Conservation (phyloP, 345 rosid genomes). For the Salix caprea region DNA sequence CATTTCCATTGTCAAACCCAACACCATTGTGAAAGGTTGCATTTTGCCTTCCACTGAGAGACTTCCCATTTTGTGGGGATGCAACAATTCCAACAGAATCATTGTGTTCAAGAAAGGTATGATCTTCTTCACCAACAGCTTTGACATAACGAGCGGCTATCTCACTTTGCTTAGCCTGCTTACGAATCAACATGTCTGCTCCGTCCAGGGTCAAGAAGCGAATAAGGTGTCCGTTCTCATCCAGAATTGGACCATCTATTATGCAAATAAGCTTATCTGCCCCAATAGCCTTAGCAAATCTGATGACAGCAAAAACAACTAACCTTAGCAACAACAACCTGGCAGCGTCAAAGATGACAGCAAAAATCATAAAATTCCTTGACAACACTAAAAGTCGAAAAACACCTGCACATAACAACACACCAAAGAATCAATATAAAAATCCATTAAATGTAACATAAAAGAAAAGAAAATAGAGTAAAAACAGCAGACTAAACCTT, state of each 20-base stretch:
- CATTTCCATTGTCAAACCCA: constrained; percentile 83
- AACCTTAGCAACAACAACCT: no score
- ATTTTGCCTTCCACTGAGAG: constrained; percentile 29
- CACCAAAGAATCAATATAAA: no score
- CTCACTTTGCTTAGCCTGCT: constrained; percentile 85
- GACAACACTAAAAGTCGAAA: no score
- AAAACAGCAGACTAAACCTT: no score
- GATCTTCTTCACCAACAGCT: constrained; percentile 63
- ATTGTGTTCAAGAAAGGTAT: constrained; percentile 28
- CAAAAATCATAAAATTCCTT: no score
- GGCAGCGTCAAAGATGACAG: no score
- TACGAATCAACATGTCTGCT: constrained; percentile 80
- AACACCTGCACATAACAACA: not conserved
- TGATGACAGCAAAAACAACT: no score
- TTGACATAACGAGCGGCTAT: constrained; percentile 82
- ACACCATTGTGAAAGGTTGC: constrained; percentile 75
- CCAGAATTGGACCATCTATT: constrained; percentile 84
- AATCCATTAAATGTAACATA: no score
- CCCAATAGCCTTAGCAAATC: constrained; percentile 45
- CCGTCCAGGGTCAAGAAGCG: constrained; percentile 80
- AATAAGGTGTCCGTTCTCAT: constrained; percentile 75
- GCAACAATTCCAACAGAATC: constrained; percentile 41
- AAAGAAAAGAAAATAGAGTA: no score
- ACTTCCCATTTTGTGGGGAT: constrained; percentile 40
- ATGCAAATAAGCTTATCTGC: constrained; percentile 94